Evolutionary conservation across 2,329 filamentous ascomycete genomes (phyloP).

Genomic region (Xylariales sp.): DNA sequence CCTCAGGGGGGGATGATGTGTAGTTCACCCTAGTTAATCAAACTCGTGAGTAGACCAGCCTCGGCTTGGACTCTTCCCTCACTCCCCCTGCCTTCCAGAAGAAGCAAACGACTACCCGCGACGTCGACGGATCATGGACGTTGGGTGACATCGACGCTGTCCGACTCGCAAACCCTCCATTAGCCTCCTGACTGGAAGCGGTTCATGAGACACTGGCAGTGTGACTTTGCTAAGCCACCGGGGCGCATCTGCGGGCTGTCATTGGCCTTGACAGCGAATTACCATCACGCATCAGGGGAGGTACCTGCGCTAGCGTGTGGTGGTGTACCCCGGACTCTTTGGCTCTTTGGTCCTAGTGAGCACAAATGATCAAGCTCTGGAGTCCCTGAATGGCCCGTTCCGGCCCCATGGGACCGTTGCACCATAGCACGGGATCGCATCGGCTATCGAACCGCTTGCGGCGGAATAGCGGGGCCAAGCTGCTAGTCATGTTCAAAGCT

Average conservation of each 20-base stretch:
- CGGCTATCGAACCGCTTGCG: not conserved
- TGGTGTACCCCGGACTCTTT: not conserved
- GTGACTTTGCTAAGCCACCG: constrained; percentile 4
- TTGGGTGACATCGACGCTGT: constrained; percentile 4
- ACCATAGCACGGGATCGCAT: constrained; percentile 2
- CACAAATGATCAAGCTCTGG: constrained; percentile 2
- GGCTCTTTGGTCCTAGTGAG: not conserved
- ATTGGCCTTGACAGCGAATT: constrained; percentile 6
- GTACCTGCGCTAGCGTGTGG: constrained; percentile 7
- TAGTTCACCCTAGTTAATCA: not conserved
- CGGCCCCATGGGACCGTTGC: constrained; percentile 4
- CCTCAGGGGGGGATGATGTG: not conserved
- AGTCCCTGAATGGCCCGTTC: constrained; percentile 6
- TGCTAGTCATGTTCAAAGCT: not conserved
- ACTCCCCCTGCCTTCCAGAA: too few species aligned
- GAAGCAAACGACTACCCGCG: not conserved
- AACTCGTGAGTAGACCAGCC: not conserved
- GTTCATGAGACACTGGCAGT: constrained; percentile 4
- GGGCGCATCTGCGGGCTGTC: not conserved
- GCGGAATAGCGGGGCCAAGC: not conserved
- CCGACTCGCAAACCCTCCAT: too few species aligned
- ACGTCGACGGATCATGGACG: not conserved
- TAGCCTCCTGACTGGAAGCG: not conserved
- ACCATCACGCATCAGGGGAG: not conserved
- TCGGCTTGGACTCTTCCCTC: not conserved